Evolutionary conservation across 495 filamentous ascomycete species (phyloP).

Genomic region (Lepraria neglecta): DNA sequence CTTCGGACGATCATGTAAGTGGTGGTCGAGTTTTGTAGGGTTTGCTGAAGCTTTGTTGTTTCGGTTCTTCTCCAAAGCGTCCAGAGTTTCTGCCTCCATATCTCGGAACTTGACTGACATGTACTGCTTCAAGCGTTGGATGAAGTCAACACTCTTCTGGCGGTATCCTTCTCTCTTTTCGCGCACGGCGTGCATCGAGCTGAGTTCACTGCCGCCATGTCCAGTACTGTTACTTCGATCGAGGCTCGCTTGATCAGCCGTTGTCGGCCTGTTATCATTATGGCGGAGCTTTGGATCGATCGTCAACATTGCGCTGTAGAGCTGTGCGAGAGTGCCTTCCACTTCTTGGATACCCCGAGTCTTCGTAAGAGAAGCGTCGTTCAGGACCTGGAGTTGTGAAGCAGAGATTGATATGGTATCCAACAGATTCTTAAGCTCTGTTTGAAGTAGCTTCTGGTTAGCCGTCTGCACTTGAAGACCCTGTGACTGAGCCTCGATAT

Average conservation of each 20-base stretch:
- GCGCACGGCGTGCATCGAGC: conserved; percentile 85
- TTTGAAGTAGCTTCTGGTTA: conserved; percentile 90
- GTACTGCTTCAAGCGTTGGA: conserved; percentile 71
- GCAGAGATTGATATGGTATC: conserved; percentile 81
- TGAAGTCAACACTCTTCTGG: conserved; percentile 61
- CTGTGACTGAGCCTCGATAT: conserved; percentile 94
- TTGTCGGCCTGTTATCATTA: conserved; percentile 37
- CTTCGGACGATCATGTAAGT: conserved; percentile 47
- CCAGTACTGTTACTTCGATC: conserved; percentile 50
- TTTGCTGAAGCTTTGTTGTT: conserved; percentile 49
- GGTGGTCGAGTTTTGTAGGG: conserved; percentile 43
- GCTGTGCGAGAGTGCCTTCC: conserved; percentile 65
- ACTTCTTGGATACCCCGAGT: conserved; percentile 64
- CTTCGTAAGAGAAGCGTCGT: conserved; percentile 65
- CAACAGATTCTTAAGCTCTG: conserved; percentile 73
- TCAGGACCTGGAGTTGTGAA: conserved; percentile 64
- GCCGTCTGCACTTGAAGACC: conserved; percentile 94
- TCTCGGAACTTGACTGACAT: conserved; percentile 74
- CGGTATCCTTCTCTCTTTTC: conserved; percentile 88
- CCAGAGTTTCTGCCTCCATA: conserved; percentile 57
- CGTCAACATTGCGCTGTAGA: conserved; percentile 91
- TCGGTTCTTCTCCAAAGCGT: conserved; percentile 45
- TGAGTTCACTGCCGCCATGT: conserved; percentile 71
- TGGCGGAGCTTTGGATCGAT: conserved; percentile 74
- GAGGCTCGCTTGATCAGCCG: conserved; percentile 43